Evolutionary conservation across 495 filamentous ascomycete genomes (phyloP).

Genomic region (Aspergillus ellipticus): DNA sequence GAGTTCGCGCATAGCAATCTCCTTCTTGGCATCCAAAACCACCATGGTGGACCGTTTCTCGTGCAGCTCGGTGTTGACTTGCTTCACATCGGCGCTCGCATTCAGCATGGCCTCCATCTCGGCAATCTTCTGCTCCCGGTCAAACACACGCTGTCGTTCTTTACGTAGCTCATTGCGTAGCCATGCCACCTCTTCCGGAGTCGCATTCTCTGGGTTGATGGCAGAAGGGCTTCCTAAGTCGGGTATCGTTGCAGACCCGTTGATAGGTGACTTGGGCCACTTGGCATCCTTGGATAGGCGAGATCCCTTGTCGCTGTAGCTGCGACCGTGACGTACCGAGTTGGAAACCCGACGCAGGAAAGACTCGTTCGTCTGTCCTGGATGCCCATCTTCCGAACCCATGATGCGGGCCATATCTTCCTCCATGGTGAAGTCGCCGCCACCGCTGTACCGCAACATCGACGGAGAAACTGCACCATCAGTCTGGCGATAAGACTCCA

Average conservation of each 20-base stretch:
- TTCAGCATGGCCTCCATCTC: slow-evolving; percentile 75
- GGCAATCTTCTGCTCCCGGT: slow-evolving; percentile 72
- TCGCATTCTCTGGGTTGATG: slow-evolving; percentile 48
- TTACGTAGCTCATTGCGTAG: slow-evolving; percentile 75
- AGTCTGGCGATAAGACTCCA: slow-evolving; percentile 30
- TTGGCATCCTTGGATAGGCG: slow-evolving; percentile 45
- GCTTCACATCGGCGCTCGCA: slow-evolving; percentile 74
- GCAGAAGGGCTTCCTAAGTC: slow-evolving; percentile 75
- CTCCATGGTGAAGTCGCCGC: slow-evolving; percentile 81
- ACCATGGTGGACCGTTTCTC: slow-evolving; percentile 97
- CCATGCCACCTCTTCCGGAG: slow-evolving; percentile 66
- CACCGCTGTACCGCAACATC: slow-evolving; percentile 66
- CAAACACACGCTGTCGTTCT: slow-evolving; percentile 73
- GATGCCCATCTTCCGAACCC: slow-evolving; percentile 60
- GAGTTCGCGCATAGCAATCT: slow-evolving; percentile 90
- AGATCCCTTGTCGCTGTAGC: slow-evolving; percentile 68
- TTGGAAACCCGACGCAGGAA: slow-evolving; percentile 87
- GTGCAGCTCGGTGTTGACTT: slow-evolving; percentile 76
- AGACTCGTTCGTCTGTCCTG: slow-evolving; percentile 47
- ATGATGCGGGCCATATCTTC: slow-evolving; percentile 85
- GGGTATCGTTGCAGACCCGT: slow-evolving; percentile 54
- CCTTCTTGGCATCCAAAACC: slow-evolving; percentile 89
- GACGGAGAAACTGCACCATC: slow-evolving; percentile 57
- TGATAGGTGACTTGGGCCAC: slow-evolving; percentile 71
- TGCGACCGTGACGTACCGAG: slow-evolving; percentile 89